Evolutionary conservation across 1,284 basidiomycete genomes (phyloP).

Genomic region (Abortiporus biennis): DNA sequence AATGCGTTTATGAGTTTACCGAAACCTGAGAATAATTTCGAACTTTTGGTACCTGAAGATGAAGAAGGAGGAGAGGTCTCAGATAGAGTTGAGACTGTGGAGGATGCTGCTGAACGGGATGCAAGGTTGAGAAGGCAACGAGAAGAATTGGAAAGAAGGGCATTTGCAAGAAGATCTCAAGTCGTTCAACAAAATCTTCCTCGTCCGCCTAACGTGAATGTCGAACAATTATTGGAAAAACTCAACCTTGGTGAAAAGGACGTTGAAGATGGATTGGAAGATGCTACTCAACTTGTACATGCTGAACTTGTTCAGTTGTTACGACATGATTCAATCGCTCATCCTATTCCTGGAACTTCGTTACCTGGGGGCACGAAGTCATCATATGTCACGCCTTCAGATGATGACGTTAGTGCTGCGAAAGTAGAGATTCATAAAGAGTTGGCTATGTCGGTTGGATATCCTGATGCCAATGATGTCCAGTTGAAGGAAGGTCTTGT

Average conservation of each 20-base stretch:
- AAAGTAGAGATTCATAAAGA: slow-evolving; percentile 74
- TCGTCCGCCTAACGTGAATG: slow-evolving; percentile 80
- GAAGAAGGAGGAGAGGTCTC: slow-evolving; percentile 56
- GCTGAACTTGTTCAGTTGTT: slow-evolving; percentile 77
- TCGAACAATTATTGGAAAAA: slow-evolving; percentile 54
- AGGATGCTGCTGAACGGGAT: slow-evolving; percentile 93
- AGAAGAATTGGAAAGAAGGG: slow-evolving; percentile 76
- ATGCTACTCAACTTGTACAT: slow-evolving; percentile 67
- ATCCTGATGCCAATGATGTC: slow-evolving; percentile 76
- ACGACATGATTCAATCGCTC: slow-evolving; percentile 82
- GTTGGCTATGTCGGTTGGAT: slow-evolving; percentile 74
- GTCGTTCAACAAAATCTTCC: slow-evolving; percentile 84
- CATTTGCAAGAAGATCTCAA: slow-evolving; percentile 76
- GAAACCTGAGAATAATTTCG: slow-evolving; percentile 96
- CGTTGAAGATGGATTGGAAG: slow-evolving; percentile 40
- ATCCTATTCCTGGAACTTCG: slow-evolving; percentile 89
- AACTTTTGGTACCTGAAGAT: slow-evolving; percentile 87
- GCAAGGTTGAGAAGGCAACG: slow-evolving; percentile 62
- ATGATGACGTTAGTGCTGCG: slow-evolving; percentile 73
- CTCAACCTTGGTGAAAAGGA: slow-evolving; percentile 49
- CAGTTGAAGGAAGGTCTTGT: slow-evolving; percentile 74
- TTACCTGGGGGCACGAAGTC: slow-evolving; percentile 72
- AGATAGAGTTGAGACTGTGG: slow-evolving; percentile 43
- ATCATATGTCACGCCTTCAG: slow-evolving; percentile 70
- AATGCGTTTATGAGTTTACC: slow-evolving; percentile 84